These are phyloP conservation scores for Bjerkandera adusta DNA, from an alignment of 1,284 basidiomycete genomes.

Conservation along the genomic window DNA sequence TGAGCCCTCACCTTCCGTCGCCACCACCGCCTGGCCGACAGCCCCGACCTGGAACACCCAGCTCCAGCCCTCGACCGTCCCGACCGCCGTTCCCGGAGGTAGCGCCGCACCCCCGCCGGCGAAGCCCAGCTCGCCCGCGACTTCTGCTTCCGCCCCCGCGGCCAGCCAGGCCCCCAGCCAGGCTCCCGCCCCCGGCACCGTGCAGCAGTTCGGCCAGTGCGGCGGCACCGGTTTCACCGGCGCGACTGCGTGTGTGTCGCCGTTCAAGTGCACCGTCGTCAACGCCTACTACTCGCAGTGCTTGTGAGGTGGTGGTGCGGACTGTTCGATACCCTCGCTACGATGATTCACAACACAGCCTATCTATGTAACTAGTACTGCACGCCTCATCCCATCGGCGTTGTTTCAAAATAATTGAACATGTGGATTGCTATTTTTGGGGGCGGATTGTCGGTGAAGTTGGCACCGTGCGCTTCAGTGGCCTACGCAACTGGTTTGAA, in stretches of 20 bases:
- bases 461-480: too few species aligned
- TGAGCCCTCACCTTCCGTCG: constrained; percentile 28
- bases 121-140: not conserved
- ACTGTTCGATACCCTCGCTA: not conserved
- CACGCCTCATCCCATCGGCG: not conserved
- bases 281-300: constrained; percentile 18
- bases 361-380: not conserved
- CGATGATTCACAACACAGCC: too few species aligned
- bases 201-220: constrained; percentile 18
- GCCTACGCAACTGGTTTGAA: too few species aligned
- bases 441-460: too few species aligned
- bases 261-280: constrained; percentile 13
- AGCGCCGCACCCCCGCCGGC: not conserved
- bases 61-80: constrained; percentile 30
- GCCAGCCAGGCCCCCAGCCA: not conserved
- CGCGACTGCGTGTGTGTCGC: constrained; percentile 14
- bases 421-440: too few species aligned
- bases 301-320: not conserved
- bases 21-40: constrained; percentile 30
- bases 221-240: constrained; percentile 19
- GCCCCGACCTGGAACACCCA: constrained; percentile 35
- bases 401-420: not conserved
- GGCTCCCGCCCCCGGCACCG: constrained; percentile 8
- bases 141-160: not conserved
- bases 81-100: constrained; percentile 23